Base-by-base conservation (phyloP, 2,329 filamentous ascomycete species). In the Tolypocladium album region DNA sequence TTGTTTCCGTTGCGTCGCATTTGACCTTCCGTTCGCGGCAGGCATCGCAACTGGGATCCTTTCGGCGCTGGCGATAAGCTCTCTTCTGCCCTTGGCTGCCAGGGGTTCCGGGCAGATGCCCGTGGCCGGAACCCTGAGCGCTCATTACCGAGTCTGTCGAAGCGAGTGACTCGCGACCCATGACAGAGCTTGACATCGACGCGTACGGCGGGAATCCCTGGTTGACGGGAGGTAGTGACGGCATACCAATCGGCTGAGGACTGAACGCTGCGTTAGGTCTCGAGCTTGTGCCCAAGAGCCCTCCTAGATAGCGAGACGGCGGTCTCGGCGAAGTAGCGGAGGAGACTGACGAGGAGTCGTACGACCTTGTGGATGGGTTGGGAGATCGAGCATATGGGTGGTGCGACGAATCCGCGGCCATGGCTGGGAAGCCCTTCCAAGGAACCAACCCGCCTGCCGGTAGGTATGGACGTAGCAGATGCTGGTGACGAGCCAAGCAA, bases 11-110 rank as follows among this genome's bases (percentile, higher is more conserved):
- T 39, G 94, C 94, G 78, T 99, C 94, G 74, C 94, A 99, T 82
- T 89, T 89, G 70, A 89, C 86, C 75, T 89, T 89, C 64, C 86
- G 78, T 68, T 99, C 94, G 62, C 94, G 85, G 72, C 94, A 99
- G 57, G 94, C 94, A 78, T 99, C 94, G 73, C 94, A 99, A 70
- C 92, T 97, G 1, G 94, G 94, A 68, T 99, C 94, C 71, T 99
- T 99, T 66, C 94, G 84, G 65, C 94, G 82, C 73, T 99, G 94
- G 31, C 94, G 86, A 76, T 97, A 99, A 3, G 94, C 93, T 70
- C 94, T 82, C 74, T 97, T 97, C 73, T 96, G 91, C 39, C 88
- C 84, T 66, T 89, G 88, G 6, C 62, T 56, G 1, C 68, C 64
- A 83, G 70, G 65, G 72, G 67, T 79, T 80, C 70, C 71, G 22